A percentile compares a stretch with the other conserved stretches of the same genome.
These are phyloP conservation scores for Debaryomyces tyrocola DNA, from an alignment of 805 yeast species.

Conservation along the genomic window DNA sequence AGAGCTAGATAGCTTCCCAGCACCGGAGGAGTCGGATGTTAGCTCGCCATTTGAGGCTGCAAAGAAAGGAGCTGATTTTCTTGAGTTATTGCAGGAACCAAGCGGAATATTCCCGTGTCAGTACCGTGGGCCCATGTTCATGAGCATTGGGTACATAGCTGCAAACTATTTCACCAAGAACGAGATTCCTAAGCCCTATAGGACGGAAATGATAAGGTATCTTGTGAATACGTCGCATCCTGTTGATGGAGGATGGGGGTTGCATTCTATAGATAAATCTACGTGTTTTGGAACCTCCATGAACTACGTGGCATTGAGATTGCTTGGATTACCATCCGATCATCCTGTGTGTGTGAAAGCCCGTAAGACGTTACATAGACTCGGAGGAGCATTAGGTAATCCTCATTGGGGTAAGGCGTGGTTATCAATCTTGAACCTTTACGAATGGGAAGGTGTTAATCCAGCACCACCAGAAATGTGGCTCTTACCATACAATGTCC, in stretches of 20 bases:
- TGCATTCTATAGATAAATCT: slow-evolving; percentile 87
- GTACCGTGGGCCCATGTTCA: slow-evolving; percentile 97
- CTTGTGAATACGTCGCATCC: slow-evolving; percentile 92
- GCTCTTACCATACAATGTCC: slow-evolving; percentile 76
- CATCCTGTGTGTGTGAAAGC: slow-evolving; percentile 83
- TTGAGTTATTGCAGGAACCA: slow-evolving; percentile 68
- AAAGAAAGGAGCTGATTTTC: slow-evolving; percentile 70
- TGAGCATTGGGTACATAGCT: slow-evolving; percentile 86
- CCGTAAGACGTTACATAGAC: slow-evolving; percentile 57
- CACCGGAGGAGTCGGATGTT: slow-evolving; percentile 40
- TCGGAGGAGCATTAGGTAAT: slow-evolving; percentile 87
- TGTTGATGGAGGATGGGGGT: slow-evolving; percentile 99
- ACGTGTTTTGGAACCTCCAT: slow-evolving; percentile 94
- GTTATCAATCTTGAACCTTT: slow-evolving; percentile 76
- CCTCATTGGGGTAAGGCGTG: slow-evolving; percentile 99
- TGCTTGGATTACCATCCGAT: slow-evolving; percentile 70
- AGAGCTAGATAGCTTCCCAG: slow-evolving; percentile 34
- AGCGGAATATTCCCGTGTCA: slow-evolving; percentile 91
- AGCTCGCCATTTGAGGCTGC: slow-evolving; percentile 61
- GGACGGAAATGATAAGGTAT: slow-evolving; percentile 76
- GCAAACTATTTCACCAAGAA: slow-evolving; percentile 69
- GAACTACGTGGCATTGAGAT: slow-evolving; percentile 78
- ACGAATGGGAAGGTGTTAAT: slow-evolving; percentile 95
- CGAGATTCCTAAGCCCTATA: slow-evolving; percentile 64
- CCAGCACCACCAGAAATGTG: slow-evolving; percentile 98